phyloP scores from a whole-genome alignment of 805 yeast genomes.

The Saccharomycopsis sp. region DNA sequence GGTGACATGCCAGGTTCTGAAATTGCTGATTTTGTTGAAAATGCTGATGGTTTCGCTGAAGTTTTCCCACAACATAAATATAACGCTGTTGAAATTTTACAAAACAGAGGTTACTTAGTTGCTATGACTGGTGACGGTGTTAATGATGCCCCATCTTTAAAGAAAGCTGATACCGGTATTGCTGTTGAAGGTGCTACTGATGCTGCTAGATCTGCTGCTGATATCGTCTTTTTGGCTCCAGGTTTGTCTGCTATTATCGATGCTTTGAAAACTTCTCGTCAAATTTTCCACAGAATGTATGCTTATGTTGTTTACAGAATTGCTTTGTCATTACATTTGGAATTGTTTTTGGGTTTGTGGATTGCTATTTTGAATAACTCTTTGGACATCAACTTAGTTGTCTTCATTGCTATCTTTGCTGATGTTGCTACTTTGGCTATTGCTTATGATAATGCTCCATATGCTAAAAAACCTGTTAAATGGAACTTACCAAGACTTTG shows the following conservation, averaged over 20 bases:
- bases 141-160: constrained; percentile 95
- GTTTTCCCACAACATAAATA: constrained; percentile 98
- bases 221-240: constrained; percentile 60
- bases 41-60: constrained; percentile 97
- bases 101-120: constrained; percentile 92
- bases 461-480: constrained; percentile 86
- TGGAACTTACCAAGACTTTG: constrained; percentile 96
- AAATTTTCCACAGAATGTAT: constrained; percentile 99
- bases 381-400: constrained; percentile 83
- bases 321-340: constrained; percentile 91
- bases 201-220: constrained; percentile 40
- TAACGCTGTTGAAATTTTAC: constrained; percentile 92
- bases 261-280: constrained; percentile 91
- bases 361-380: constrained; percentile 87
- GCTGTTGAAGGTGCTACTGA: constrained; percentile 81
- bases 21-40: constrained; percentile 94
- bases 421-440: constrained; percentile 96
- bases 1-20: constrained; percentile 97
- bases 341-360: constrained; percentile 92
- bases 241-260: constrained; percentile 94
- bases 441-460: constrained; percentile 97
- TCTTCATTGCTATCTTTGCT: constrained; percentile 94
- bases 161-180: constrained; percentile 95
- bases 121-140: constrained; percentile 99
- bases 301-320: constrained; percentile 97